Conservation (phyloP, 345 rosid genomes). For the Rhodomyrtus tomentosa region DNA sequence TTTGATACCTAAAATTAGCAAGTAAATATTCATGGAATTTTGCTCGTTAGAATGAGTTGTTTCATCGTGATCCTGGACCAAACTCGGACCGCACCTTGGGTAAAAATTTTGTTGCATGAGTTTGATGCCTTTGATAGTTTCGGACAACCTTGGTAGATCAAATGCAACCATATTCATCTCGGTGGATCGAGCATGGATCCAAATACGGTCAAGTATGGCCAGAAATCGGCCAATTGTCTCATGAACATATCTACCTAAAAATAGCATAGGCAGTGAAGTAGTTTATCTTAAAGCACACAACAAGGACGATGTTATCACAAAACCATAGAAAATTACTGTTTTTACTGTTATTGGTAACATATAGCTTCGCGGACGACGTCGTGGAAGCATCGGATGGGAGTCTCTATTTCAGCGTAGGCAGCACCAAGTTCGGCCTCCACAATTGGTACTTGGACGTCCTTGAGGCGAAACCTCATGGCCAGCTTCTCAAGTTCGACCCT, state of each 20-base stretch:
- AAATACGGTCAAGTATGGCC: not conserved
- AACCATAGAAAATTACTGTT: not conserved
- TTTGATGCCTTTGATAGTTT: not conserved
- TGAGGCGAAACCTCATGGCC: slow-evolving; percentile 45
- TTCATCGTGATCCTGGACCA: not conserved
- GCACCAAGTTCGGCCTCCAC: slow-evolving; percentile 28
- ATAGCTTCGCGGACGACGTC: slow-evolving; percentile 41
- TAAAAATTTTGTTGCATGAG: not conserved
- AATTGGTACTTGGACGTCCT: slow-evolving; percentile 32
- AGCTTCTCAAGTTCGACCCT: slow-evolving; percentile 41
- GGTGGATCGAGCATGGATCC: not conserved
- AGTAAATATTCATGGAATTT: not conserved
- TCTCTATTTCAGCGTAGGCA: slow-evolving; percentile 32
- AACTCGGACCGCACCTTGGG: not conserved
- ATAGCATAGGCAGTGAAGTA: not conserved
- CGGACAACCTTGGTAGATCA: not conserved
- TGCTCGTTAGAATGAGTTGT: not conserved
- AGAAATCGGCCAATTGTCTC: not conserved
- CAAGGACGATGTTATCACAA: not conserved
- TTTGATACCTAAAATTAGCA: not conserved
- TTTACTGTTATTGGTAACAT: not conserved
- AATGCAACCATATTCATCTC: not conserved
- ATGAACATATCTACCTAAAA: not conserved
- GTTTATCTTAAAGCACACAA: not conserved
- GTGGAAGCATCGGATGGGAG: slow-evolving; percentile 39